Conservation (phyloP, 805 yeast species). For the Myxozyma kluyveri region DNA sequence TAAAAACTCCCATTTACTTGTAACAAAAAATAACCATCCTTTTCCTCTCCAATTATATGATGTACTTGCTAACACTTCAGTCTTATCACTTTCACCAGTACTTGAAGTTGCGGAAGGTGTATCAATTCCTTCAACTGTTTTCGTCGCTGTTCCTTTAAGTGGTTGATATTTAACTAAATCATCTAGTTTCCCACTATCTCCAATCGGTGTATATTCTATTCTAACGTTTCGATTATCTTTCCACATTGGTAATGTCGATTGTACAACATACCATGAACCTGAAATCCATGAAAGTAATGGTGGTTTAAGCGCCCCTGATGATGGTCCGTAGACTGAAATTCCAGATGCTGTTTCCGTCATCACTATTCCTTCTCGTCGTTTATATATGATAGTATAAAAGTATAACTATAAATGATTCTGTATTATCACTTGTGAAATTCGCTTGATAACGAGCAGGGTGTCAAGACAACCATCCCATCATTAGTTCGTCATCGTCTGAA, state of each 20-base stretch:
- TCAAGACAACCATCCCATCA: too few species aligned
- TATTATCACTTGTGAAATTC: too few species aligned
- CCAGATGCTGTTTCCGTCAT: too few species aligned
- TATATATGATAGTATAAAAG: too few species aligned
- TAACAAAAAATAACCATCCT: conserved; percentile 1
- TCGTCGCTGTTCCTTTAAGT: background rate
- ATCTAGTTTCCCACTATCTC: background rate
- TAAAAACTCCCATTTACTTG: background rate
- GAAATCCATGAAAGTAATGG: background rate
- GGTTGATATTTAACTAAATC: background rate
- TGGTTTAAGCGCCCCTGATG: background rate
- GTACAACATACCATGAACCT: conserved; percentile 2
- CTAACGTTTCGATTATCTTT: conserved; percentile 1
- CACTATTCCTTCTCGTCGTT: too few species aligned
- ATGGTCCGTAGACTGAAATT: background rate
- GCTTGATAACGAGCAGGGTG: too few species aligned
- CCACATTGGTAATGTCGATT: conserved; percentile 6
- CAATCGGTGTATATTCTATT: conserved; percentile 1
- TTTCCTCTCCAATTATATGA: background rate
- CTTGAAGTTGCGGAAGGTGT: background rate
- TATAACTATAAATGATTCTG: too few species aligned
- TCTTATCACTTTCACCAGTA: background rate
- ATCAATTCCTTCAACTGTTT: background rate
- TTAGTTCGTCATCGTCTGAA: too few species aligned
- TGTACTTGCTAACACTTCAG: background rate